Evolutionary conservation across 441 rosid species (phyloP).

Genomic region (Raphanus hybrid): DNA sequence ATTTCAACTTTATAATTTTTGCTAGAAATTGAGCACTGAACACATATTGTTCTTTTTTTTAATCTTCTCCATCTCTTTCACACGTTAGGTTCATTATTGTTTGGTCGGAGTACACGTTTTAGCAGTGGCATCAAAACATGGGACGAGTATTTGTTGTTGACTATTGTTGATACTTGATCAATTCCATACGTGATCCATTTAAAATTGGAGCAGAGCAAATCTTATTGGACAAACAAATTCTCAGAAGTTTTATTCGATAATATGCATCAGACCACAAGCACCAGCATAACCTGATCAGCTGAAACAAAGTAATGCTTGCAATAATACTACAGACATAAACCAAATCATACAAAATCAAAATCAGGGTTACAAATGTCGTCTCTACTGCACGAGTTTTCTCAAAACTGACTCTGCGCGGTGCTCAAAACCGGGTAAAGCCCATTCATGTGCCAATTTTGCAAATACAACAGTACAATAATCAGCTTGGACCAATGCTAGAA

Average conservation of each 20-base stretch:
- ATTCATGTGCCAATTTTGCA: constrained; percentile 51
- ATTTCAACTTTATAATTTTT: too few relatives aligned
- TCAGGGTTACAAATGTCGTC: background rate
- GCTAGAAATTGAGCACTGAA: too few relatives aligned
- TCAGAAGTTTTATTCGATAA: background rate
- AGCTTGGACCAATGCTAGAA: background rate
- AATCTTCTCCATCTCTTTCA: background rate
- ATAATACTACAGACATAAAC: too few relatives aligned
- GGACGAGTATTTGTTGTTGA: background rate
- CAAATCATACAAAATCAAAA: too few relatives aligned
- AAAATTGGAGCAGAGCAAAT: background rate
- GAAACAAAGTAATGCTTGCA: too few relatives aligned
- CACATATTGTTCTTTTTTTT: background rate
- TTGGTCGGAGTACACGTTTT: background rate
- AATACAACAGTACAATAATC: background rate
- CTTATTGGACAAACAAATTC: background rate
- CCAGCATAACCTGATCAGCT: background rate
- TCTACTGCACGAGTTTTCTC: constrained; percentile 56
- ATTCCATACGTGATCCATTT: too few relatives aligned
- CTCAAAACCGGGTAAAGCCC: constrained; percentile 88
- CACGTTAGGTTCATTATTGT: background rate
- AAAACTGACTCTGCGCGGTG: constrained; percentile 83
- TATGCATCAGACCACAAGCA: background rate
- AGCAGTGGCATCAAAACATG: background rate
- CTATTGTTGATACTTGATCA: background rate